Conservation (phyloP, 768 basidiomycete species). For the Mycena alexandri region DNA sequence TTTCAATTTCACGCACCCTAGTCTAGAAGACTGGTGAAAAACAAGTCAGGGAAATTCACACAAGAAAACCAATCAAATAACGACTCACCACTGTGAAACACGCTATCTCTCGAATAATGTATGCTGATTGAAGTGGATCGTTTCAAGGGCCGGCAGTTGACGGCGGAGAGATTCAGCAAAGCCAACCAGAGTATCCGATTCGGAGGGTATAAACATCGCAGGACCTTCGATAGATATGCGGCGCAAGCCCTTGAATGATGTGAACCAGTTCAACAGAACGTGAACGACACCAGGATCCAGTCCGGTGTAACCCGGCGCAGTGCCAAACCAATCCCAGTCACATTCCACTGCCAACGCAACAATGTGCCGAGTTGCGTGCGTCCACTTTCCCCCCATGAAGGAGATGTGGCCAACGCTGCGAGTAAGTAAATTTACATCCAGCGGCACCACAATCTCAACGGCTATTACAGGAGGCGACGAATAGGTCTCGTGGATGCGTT, state of each 20-base stretch:
- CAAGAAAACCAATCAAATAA: not conserved
- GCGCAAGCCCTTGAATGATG: not conserved
- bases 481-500: not conserved
- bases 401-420: not conserved
- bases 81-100: not conserved
- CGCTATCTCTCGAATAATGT: not conserved
- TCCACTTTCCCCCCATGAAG: slow-evolving; percentile 15
- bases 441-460: not conserved
- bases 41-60: not conserved
- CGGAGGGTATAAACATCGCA: not conserved
- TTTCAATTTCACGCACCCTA: too few species aligned
- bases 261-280: slow-evolving; percentile 8
- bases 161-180: not conserved
- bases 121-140: not conserved
- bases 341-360: not conserved
- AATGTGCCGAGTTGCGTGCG: slow-evolving; percentile 15
- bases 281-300: not conserved
- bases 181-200: not conserved
- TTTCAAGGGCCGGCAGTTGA: not conserved
- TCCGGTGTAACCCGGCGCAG: not conserved
- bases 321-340: not conserved
- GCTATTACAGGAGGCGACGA: not conserved
- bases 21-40: not conserved
- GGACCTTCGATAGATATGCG: not conserved
- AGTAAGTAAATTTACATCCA: not conserved